phyloP scores from a whole-genome alignment of 495 filamentous ascomycete species.

The Aspergillus panamensis region DNA sequence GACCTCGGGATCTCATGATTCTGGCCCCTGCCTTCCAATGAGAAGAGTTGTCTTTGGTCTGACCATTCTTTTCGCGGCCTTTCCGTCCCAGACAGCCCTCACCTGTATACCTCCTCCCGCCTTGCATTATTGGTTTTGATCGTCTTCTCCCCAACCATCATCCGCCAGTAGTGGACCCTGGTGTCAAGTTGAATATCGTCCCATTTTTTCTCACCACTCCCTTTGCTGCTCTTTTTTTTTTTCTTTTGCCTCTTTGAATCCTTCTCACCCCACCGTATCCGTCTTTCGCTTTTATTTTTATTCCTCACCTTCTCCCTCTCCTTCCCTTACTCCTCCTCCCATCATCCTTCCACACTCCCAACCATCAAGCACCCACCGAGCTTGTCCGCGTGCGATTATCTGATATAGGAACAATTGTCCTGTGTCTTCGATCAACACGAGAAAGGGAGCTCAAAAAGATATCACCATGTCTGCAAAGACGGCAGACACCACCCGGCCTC shows the following conservation, averaged over 20 bases:
- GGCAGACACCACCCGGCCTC: conserved; percentile 33
- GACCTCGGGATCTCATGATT: conserved; percentile 41
- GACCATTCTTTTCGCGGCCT: conserved; percentile 11
- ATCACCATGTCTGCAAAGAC: conserved; percentile 41
- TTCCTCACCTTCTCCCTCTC: conserved; percentile 10
- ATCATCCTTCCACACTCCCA: conserved; percentile 10
- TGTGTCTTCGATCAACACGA: not conserved
- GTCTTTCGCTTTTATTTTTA: conserved; percentile 17
- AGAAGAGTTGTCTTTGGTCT: conserved; percentile 2
- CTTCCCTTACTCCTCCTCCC: conserved; percentile 5
- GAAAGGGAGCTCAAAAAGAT: not conserved
- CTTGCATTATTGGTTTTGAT: conserved; percentile 16
- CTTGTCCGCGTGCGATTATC: not conserved
- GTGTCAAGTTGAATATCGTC: conserved; percentile 12
- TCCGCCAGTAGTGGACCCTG: conserved; percentile 21
- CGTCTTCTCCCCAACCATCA: conserved; percentile 25
- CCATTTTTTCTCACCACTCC: conserved; percentile 12
- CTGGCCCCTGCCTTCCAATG: conserved; percentile 4
- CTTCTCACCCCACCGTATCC: conserved; percentile 5
- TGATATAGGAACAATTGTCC: not conserved
- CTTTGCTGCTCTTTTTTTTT: not conserved
- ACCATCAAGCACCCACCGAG: not conserved
- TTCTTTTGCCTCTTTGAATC: conserved; percentile 8
- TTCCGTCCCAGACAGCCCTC: conserved; percentile 3
- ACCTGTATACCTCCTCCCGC: not conserved